Conservation (phyloP, 2,329 filamentous ascomycete species). For the Aspergillus sp. region DNA sequence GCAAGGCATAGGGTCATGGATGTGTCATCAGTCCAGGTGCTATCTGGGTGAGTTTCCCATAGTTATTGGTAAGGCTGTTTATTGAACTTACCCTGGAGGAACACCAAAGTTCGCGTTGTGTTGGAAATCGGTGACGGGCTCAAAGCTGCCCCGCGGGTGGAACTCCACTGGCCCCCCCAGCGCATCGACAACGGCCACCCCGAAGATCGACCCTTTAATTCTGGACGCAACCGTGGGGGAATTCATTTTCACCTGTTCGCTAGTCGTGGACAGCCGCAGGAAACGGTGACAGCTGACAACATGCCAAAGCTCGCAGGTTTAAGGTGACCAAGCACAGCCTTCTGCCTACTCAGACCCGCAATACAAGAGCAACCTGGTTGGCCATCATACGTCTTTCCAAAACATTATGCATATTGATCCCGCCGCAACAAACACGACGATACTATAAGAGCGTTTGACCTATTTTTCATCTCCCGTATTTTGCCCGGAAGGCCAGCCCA, state of each 20-base stretch:
- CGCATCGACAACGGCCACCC: conserved; percentile 44
- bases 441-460: too few species aligned
- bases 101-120: not conserved
- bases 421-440: too few species aligned
- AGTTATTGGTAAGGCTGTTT: not conserved
- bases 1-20: conserved; percentile 46
- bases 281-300: too few species aligned
- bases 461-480: too few species aligned
- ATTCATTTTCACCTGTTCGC: not conserved
- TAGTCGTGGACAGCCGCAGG: not conserved
- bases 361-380: not conserved
- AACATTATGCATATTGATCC: too few species aligned
- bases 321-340: not conserved
- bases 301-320: not conserved
- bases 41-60: conserved; percentile 2
- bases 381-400: too few species aligned
- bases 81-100: not conserved
- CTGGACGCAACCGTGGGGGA: not conserved
- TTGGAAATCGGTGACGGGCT: conserved; percentile 27
- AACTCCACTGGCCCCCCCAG: conserved; percentile 47
- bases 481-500: too few species aligned
- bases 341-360: not conserved
- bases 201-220: conserved; percentile 35
- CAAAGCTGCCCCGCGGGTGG: conserved; percentile 33
- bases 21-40: conserved; percentile 46